Percentiles rank a stretch among this genome's conserved stretches.
phyloP scores from a whole-genome alignment of 495 filamentous ascomycete species.

The Penicillium cataractarum region DNA sequence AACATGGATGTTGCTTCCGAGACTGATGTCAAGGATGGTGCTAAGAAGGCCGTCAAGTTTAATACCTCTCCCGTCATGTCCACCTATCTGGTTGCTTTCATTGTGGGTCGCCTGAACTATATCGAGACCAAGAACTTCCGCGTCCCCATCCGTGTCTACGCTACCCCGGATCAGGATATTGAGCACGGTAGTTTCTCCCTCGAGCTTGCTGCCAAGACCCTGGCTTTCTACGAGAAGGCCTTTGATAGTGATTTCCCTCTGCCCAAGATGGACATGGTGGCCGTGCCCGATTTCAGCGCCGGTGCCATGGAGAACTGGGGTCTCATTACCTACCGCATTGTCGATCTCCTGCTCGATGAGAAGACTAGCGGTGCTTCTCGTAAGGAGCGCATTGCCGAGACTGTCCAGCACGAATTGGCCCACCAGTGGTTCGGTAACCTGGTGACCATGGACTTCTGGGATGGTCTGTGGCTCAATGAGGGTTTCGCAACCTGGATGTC shows the following conservation, averaged over 20 bases:
- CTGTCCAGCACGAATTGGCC: conserved; percentile 94
- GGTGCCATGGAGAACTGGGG: conserved; percentile 99
- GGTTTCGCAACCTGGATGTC: conserved; percentile 94
- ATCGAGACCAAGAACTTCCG: conserved; percentile 67
- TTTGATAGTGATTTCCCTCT: conserved; percentile 58
- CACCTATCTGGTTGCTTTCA: conserved; percentile 70
- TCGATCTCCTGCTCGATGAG: conserved; percentile 90
- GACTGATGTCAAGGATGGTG: conserved; percentile 55
- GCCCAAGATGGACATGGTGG: conserved; percentile 98
- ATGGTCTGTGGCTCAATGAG: conserved; percentile 97
- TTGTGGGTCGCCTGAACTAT: conserved; percentile 67
- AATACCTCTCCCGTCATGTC: conserved; percentile 69
- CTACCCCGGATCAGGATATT: conserved; percentile 65
- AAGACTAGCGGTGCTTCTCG: conserved; percentile 87
- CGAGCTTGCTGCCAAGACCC: conserved; percentile 61
- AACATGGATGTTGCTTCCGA: conserved; percentile 70
- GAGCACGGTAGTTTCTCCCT: conserved; percentile 68
- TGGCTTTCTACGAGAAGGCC: conserved; percentile 58
- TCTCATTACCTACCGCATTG: conserved; percentile 89
- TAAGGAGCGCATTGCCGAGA: conserved; percentile 91
- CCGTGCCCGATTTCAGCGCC: conserved; percentile 90
- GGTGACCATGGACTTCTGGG: conserved; percentile 99
- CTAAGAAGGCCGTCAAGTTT: conserved; percentile 68
- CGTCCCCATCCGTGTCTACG: conserved; percentile 66
- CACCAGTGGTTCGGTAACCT: conserved; percentile 99